Percentiles rank a stretch among this genome's conserved stretches.
phyloP scores from a whole-genome alignment of 2,329 filamentous ascomycete species.

The Colletotrichum trifolii region DNA sequence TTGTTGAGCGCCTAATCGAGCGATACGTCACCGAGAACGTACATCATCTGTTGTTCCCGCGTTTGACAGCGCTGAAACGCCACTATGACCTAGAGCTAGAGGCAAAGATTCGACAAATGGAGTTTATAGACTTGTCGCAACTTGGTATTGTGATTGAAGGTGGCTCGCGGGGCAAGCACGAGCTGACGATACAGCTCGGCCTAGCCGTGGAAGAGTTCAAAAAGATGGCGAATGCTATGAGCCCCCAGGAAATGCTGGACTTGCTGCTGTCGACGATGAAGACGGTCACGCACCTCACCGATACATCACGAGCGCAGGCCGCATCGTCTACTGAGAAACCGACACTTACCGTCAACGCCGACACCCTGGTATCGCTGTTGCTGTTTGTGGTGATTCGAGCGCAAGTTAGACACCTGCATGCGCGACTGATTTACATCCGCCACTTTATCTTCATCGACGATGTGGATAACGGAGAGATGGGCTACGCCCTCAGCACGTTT shows the following conservation, averaged over 20 bases:
- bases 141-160: conserved; percentile 89
- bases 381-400: conserved; percentile 93
- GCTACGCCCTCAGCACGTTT: conserved; percentile 94
- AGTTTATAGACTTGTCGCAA: conserved; percentile 92
- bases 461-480: conserved; percentile 94
- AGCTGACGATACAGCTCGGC: conserved; percentile 80
- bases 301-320: conserved; percentile 56
- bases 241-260: conserved; percentile 90
- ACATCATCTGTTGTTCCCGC: conserved; percentile 88
- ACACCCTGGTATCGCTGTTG: conserved; percentile 90
- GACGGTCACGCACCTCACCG: conserved; percentile 76
- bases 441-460: conserved; percentile 99
- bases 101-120: conserved; percentile 90
- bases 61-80: conserved; percentile 80
- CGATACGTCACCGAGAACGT: conserved; percentile 94
- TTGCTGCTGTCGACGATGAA: conserved; percentile 85
- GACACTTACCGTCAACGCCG: conserved; percentile 77
- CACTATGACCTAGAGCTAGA: conserved; percentile 90
- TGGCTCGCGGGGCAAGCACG: conserved; percentile 81
- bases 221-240: conserved; percentile 80
- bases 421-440: conserved; percentile 91
- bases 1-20: conserved; percentile 94
- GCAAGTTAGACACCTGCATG: conserved; percentile 87
- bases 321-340: conserved; percentile 61
- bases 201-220: conserved; percentile 89